Evolutionary conservation across 1,139 yeast species (phyloP).

Genomic region (Petasospora rhodanensis): DNA sequence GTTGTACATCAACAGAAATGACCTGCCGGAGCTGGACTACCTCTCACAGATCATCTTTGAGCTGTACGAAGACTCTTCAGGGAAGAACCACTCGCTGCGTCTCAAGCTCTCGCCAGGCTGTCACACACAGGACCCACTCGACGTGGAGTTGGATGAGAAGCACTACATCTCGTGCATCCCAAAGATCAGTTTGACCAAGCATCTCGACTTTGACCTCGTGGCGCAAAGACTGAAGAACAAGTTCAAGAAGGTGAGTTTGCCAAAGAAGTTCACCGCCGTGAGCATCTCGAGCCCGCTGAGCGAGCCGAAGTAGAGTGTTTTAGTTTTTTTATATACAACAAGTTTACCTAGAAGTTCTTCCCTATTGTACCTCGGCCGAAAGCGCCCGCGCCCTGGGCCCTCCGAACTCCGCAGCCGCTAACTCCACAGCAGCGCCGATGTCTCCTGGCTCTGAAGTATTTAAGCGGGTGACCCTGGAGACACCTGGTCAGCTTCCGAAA

Average conservation of each 20-base stretch:
- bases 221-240: constrained; percentile 77
- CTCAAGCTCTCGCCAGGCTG: constrained; percentile 94
- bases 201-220: constrained; percentile 87
- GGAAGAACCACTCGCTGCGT: constrained; percentile 82
- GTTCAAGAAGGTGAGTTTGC: constrained; percentile 82
- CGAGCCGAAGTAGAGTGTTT: constrained; percentile 16
- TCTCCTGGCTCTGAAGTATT: too few relatives aligned
- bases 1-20: constrained; percentile 89
- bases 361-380: too few relatives aligned
- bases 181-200: constrained; percentile 82
- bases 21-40: constrained; percentile 93
- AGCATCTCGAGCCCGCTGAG: constrained; percentile 64
- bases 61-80: constrained; percentile 72
- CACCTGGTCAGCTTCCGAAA: too few relatives aligned
- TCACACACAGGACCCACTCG: constrained; percentile 95
- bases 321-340: too few relatives aligned
- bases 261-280: constrained; percentile 89
- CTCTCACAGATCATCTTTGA: constrained; percentile 94
- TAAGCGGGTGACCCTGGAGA: too few relatives aligned
- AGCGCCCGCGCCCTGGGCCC: too few relatives aligned
- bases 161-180: constrained; percentile 97
- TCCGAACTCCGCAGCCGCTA: too few relatives aligned
- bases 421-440: too few relatives aligned
- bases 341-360: too few relatives aligned
- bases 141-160: constrained; percentile 91